A percentile compares a stretch with the other conserved stretches of the same genome.
These are phyloP conservation scores for Pyricularia sp. DNA, from an alignment of 2,329 filamentous ascomycete species.

Conservation along the genomic window DNA sequence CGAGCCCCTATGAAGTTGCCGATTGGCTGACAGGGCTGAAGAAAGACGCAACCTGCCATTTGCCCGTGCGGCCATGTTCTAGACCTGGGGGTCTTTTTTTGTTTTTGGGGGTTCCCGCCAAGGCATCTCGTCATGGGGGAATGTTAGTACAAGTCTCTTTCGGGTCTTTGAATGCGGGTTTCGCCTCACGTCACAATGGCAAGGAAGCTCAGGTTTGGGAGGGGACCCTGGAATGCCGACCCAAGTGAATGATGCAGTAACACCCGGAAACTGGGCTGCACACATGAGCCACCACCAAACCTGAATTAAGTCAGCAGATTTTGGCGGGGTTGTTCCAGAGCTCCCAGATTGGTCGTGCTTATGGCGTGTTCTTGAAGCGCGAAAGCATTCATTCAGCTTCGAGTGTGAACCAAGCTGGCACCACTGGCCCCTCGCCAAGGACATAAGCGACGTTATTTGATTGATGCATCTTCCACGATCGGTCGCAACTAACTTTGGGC, in stretches of 20 bases:
- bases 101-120: background rate
- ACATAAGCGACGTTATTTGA: background rate
- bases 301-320: background rate
- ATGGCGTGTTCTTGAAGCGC: background rate
- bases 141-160: background rate
- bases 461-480: background rate
- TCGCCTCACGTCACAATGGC: background rate
- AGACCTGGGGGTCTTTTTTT: background rate
- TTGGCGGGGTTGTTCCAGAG: background rate
- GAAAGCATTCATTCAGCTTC: background rate
- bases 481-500: background rate
- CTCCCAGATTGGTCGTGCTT: background rate
- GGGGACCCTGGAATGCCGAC: background rate
- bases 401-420: background rate
- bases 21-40: background rate
- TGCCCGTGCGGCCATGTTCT: background rate
- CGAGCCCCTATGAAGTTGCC: background rate
- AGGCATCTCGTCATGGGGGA: background rate
- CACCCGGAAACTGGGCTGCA: background rate
- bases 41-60: background rate
- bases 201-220: background rate
- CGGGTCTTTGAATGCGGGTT: background rate
- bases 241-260: background rate
- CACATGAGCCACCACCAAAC: background rate
- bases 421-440: background rate